Evolutionary conservation across 2,329 filamentous ascomycete genomes (phyloP).

Genomic region (Atkinsonella hypoxylon): DNA sequence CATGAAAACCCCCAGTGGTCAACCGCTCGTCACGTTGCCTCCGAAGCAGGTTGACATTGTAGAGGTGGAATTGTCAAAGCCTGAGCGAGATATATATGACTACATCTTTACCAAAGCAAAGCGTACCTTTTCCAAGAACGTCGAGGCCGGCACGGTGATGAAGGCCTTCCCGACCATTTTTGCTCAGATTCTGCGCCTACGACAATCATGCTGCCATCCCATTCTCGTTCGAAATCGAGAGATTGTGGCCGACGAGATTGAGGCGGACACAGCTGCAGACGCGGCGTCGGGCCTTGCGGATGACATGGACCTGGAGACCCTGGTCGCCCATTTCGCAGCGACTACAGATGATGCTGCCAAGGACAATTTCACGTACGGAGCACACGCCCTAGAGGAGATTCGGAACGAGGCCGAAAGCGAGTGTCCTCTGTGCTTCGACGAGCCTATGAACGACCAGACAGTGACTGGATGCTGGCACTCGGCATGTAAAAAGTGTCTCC

Average conservation of each 20-base stretch:
- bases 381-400: conserved; percentile 82
- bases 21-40: conserved; percentile 65
- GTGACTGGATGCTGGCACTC: conserved; percentile 98
- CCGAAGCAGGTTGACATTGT: conserved; percentile 75
- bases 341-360: conserved; percentile 52
- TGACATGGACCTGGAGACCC: conserved; percentile 84
- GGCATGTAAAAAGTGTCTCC: conserved; percentile 85
- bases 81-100: conserved; percentile 85
- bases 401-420: conserved; percentile 79
- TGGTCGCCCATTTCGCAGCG: conserved; percentile 75
- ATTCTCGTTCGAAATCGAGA: conserved; percentile 76
- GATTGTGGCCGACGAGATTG: conserved; percentile 77
- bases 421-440: conserved; percentile 89
- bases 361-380: conserved; percentile 56
- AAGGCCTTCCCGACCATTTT: conserved; percentile 97
- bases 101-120: conserved; percentile 78
- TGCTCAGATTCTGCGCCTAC: conserved; percentile 83
- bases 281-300: conserved; percentile 72
- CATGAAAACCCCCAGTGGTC: conserved; percentile 86
- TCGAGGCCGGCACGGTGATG: conserved; percentile 84
- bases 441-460: conserved; percentile 87
- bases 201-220: conserved; percentile 91
- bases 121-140: conserved; percentile 70
- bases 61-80: conserved; percentile 69
- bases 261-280: conserved; percentile 63